Percentiles rank a stretch among this genome's conserved stretches.
Evolutionary conservation across 2,329 filamentous ascomycete genomes (phyloP).

Genomic region (Fusarium humuli): DNA sequence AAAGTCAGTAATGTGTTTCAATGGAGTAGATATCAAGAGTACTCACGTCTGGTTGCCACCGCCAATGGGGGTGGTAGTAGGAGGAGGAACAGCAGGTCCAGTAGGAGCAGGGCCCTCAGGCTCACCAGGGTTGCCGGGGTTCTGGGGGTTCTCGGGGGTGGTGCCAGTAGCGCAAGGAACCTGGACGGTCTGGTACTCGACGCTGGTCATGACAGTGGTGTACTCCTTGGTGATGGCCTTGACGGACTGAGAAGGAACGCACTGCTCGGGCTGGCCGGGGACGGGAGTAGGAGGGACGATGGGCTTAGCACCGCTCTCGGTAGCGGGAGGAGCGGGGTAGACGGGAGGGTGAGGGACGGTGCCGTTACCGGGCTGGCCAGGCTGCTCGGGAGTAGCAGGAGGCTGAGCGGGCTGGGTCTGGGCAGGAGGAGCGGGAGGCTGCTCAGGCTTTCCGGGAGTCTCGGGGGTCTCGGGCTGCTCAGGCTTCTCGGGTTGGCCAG

Average conservation of each 20-base stretch:
- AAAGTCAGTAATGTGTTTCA: constrained; percentile 35
- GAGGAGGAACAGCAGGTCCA: constrained; percentile 46
- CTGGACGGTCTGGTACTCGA: constrained; percentile 61
- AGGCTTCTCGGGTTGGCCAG: not conserved
- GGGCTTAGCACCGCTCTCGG: constrained; percentile 26
- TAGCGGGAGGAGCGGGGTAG: constrained; percentile 36
- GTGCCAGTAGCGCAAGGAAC: constrained; percentile 42
- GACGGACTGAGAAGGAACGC: constrained; percentile 54
- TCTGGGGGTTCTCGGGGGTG: constrained; percentile 19
- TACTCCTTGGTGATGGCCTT: constrained; percentile 66
- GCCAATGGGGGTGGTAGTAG: constrained; percentile 39
- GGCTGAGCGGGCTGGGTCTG: constrained; percentile 8
- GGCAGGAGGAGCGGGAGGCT: constrained; percentile 27
- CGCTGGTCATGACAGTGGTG: constrained; percentile 67
- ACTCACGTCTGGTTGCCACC: constrained; percentile 52
- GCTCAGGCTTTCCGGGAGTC: constrained; percentile 25
- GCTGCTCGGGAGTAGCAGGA: not conserved
- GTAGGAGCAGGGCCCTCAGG: constrained; percentile 19
- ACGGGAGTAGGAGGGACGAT: constrained; percentile 33
- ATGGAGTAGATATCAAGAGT: not conserved
- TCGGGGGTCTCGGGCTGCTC: not conserved
- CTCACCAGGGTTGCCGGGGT: constrained; percentile 13
- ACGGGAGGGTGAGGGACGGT: constrained; percentile 37
- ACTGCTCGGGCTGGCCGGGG: constrained; percentile 25
- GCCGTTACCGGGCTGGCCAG: constrained; percentile 35